Evolutionary conservation across 2,329 filamentous ascomycete genomes (phyloP).

Genomic region (Tolypocladium album): DNA sequence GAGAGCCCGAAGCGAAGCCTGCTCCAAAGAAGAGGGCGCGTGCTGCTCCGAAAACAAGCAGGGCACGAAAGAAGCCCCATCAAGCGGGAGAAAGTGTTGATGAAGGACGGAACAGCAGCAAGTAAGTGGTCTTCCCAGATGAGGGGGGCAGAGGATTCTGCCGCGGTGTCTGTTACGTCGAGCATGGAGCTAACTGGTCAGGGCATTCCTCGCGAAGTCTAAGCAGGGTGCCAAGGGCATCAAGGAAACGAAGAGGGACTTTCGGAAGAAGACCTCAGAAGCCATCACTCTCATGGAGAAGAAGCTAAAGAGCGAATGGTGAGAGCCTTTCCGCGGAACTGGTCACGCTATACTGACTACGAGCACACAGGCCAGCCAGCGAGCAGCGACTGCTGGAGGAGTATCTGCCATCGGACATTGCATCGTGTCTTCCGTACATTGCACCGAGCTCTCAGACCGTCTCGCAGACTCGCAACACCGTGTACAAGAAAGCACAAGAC

Average conservation of each 20-base stretch:
- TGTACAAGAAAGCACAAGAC: not conserved
- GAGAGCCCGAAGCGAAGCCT: not conserved
- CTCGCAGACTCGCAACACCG: not conserved
- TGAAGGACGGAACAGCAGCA: not conserved
- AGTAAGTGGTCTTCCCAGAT: not conserved
- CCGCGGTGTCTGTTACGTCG: not conserved
- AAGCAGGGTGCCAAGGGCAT: conserved; percentile 6
- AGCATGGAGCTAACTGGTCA: not conserved
- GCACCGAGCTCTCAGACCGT: not conserved
- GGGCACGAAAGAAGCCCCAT: not conserved
- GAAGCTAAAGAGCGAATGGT: conserved; percentile 2
- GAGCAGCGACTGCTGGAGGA: not conserved
- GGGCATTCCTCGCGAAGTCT: not conserved
- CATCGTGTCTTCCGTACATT: not conserved
- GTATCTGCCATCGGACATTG: not conserved
- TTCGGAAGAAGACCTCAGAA: conserved; percentile 12
- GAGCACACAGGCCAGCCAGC: not conserved
- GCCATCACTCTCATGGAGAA: conserved; percentile 11
- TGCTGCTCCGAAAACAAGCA: conserved; percentile 4
- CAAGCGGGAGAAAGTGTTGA: not conserved
- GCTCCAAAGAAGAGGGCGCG: conserved; percentile 7
- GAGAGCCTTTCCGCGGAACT: not conserved
- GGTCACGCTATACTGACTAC: not conserved
- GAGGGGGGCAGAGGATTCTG: not conserved
- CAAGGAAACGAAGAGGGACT: conserved; percentile 9